A percentile compares a stretch with the other conserved stretches of the same genome.
Evolutionary conservation across 441 rosid genomes (phyloP).

Genomic region (Populus tomentosa): DNA sequence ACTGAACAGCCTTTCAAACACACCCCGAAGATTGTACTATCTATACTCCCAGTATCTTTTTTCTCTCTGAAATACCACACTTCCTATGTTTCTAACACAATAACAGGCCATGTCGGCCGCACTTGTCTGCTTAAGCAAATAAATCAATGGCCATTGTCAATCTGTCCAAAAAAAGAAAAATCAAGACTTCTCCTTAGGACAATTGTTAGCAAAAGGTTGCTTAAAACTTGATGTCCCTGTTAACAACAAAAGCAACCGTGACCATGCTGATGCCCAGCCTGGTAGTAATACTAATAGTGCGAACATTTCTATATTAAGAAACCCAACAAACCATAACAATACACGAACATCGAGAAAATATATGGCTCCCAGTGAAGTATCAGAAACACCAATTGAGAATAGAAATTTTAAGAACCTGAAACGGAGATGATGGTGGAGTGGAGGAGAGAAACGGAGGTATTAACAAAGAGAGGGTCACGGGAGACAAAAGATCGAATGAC

Average conservation of each 20-base stretch:
- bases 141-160: not conserved
- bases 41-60: not conserved
- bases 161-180: not conserved
- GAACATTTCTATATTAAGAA: not conserved
- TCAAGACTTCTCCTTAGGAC: not conserved
- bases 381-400: not conserved
- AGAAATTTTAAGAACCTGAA: conserved; percentile 46
- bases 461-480: conserved; percentile 84
- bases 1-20: not conserved
- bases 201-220: too few species aligned
- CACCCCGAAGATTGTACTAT: not conserved
- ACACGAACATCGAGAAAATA: not conserved
- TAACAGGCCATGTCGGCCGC: not conserved
- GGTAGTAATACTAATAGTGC: not conserved
- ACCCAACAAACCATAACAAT: not conserved
- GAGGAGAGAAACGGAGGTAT: conserved; percentile 82
- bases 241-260: not conserved
- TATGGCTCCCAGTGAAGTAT: not conserved
- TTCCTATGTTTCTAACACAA: not conserved
- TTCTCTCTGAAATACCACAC: not conserved
- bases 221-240: not conserved
- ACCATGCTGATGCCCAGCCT: not conserved
- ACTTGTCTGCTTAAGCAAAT: not conserved
- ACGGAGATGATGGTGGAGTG: conserved; percentile 71
- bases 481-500: conserved; percentile 46